These are phyloP conservation scores for Leccinum disarticulatum DNA, from an alignment of 768 basidiomycete species.

Conservation along the genomic window DNA sequence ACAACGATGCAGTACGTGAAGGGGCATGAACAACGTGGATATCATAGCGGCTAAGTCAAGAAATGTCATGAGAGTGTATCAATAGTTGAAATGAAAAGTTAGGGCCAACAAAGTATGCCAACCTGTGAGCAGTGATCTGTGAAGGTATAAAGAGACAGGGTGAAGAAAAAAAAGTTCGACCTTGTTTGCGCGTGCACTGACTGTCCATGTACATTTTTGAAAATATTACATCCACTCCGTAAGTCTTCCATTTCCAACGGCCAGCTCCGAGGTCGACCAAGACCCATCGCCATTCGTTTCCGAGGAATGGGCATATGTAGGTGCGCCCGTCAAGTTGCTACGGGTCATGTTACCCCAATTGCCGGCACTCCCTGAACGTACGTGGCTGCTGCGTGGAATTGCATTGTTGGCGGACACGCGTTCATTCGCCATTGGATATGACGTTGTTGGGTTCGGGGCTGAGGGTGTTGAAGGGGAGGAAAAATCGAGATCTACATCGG, in stretches of 20 bases:
- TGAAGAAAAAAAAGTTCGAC: conserved; percentile 42
- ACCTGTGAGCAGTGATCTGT: conserved; percentile 8
- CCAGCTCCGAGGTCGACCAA: conserved; percentile 57
- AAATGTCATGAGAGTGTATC: conserved; percentile 32
- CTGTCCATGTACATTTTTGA: conserved; percentile 5
- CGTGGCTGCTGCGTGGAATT: conserved; percentile 56
- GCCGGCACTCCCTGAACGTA: conserved; percentile 76
- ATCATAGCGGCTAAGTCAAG: conserved; percentile 38
- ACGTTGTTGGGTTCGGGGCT: conserved; percentile 43
- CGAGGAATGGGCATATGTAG: conserved; percentile 55
- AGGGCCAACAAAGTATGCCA: conserved; percentile 11
- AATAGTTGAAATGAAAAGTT: conserved; percentile 24
- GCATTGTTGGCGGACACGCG: conserved; percentile 36
- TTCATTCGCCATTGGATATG: conserved; percentile 39
- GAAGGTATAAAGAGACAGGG: conserved; percentile 8
- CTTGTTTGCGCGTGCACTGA: conserved; percentile 19
- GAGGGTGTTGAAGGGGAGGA: conserved; percentile 54
- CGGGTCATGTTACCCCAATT: conserved; percentile 72
- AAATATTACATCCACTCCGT: conserved; percentile 44
- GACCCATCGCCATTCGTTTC: conserved; percentile 55
- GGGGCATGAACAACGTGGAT: conserved; percentile 42
- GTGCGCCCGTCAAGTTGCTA: conserved; percentile 47
- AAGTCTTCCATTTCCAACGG: conserved; percentile 50
- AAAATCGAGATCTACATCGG: conserved; percentile 62
- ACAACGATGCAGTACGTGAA: conserved; percentile 21